Base-by-base conservation (phyloP, 441 rosid species). In the Aleurites moluccanus region DNA sequence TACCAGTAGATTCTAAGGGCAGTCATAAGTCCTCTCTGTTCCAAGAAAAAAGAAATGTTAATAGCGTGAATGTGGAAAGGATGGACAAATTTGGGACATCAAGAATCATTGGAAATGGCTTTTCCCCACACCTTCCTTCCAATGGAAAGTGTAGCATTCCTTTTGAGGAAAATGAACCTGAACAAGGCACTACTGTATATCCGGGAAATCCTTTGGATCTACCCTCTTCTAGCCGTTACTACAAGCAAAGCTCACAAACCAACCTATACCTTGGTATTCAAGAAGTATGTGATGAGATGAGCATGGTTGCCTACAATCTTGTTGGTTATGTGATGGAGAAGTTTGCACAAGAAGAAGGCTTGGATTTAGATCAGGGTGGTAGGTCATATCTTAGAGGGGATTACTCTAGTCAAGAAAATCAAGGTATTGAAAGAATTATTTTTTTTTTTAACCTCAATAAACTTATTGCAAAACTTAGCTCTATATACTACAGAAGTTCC, bases 181-280 rank as follows among this genome's bases (percentile, higher is more conserved):
- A 75, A 73, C 70, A 53, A 44, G 69, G 79, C 74, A 73, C 4
- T 55, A 74, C 67, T n/a, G 77, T 70, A 55, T 81, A 73, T 75
- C 72, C 72, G 70, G 81, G 80, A 80, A 79, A 74, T 42, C 62
- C 72, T 57, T 65, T 50, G 55, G 74, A 68, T 69, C 57, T 82
- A 30, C 75, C 65, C 25, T 67, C 85, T 60, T 73, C 83, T 66
- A 74, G 74, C 70, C 69, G 67, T 21, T 72, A 70, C 40, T 6
- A 64, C 70, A 70, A 84, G 74, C 74, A 81, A 75, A 81, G 74
- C 53, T 28, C n/a, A 18, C 14, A 10, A 66, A 67, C 72, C 73
- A 89, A 91, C 78, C 80, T 74, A 33, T 95, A 93, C 78, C 88
- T 95, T 15, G 75, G 84, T 18, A 68, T 93, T 80, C 99, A 93